Evolutionary conservation across 2,329 filamentous ascomycete species (phyloP), one percentile per base, ranked within the genome.

Genomic region (Aspergillus alliaceus): DNA sequence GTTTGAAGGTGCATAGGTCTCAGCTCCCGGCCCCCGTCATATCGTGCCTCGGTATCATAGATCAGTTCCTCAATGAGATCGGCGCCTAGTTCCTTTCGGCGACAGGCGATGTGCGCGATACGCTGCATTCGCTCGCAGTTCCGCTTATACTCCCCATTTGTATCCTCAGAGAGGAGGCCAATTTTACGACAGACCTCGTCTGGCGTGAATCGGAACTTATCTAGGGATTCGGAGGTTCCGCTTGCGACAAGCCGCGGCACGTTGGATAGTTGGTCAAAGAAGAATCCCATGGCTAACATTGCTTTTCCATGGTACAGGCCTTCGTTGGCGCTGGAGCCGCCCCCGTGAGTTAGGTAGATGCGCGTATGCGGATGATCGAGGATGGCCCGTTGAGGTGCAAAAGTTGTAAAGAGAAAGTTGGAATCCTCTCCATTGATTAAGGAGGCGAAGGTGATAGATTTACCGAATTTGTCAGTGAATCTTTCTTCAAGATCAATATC

Each of bases 1-100:
- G 77, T 79, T 63, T 80, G 74, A 11, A 79, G 64, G 58, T 80
- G 77, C 73, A 78, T 78, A 1, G 75, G 73, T 1, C 68, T 63
- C 2, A 66, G 44, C 52, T 61, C 60, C 34, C 51, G 35, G 5
- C 59, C 61, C n/a, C 60, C 53, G 15, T 32, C 34, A 1, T 61
- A 50, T 18, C 64, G 55, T 27, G 60, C 29, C 47, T 69, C 67
- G 40, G 69, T 63, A 44, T 79, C 77, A 25, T 70, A 69, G 59
- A 79, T 65, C 12, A 79, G 60, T 59, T 80, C 77, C 53, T 79
- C 78, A 6, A 79, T 49, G 20, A 40, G 32, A 32, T 54, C 55
- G 11, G 44, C 55, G 2, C 20, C 63, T 5, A 79, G 64, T 50
- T 78, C 40, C 60, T 78, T 79, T 11, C 72, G 32, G 67, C 71